These are phyloP conservation scores for Amaranthus palmeri DNA, from an alignment of 148 eudicot species.

Conservation along the genomic window DNA sequence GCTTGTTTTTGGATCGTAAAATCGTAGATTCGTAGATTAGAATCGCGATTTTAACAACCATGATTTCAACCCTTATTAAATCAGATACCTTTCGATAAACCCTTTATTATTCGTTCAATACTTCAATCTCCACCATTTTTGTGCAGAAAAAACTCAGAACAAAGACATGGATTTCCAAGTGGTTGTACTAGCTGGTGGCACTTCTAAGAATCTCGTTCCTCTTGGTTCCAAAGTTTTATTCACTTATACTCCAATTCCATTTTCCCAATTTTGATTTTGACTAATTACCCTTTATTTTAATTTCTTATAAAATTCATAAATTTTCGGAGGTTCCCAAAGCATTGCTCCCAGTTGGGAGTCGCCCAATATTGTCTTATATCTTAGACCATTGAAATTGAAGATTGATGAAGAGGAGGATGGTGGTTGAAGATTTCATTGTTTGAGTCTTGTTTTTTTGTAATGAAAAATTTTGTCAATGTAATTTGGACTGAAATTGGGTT, in stretches of 20 bases:
- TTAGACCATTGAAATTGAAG: no score
- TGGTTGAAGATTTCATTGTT: no score
- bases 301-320: background rate
- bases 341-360: conserved; percentile 85
- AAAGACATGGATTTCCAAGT: conserved; percentile 88
- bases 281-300: background rate
- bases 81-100: conserved; percentile 20
- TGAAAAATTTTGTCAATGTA: no score
- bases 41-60: no score
- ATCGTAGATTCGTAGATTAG: no score
- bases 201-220: conserved; percentile 70
- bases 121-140: conserved; percentile 6
- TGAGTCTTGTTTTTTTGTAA: no score
- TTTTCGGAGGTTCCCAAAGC: conserved; percentile 88
- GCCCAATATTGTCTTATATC: conserved; percentile 79
- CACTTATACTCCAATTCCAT: background rate
- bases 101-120: conserved; percentile 13
- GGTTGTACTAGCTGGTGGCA: conserved; percentile 94
- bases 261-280: background rate
- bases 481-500: no score
- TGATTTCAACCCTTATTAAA: background rate
- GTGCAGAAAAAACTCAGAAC: background rate
- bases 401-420: no score
- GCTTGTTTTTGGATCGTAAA: no score
- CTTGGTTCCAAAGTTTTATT: conserved; percentile 71